A percentile compares a stretch with the other conserved stretches of the same genome.
Conservation (phyloP, 257 asterid genomes). For the Solanum bukasovii region DNA sequence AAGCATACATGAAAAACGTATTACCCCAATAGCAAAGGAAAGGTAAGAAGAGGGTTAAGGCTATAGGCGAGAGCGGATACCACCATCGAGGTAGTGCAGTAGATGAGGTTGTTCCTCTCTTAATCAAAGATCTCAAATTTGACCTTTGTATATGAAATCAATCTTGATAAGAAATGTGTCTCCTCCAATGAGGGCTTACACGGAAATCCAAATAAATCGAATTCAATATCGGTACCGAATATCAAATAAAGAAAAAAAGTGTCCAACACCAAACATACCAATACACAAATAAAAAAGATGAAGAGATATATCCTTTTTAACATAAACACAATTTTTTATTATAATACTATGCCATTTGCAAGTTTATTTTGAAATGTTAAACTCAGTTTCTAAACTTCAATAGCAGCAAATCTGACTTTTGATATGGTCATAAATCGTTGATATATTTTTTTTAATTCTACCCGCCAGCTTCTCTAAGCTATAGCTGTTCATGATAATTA, state of each 20-base stretch:
- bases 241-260: too few species aligned
- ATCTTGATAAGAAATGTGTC: too few species aligned
- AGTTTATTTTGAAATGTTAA: not conserved
- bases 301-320: not conserved
- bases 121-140: too few species aligned
- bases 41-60: not conserved
- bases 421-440: not conserved
- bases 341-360: not conserved
- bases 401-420: not conserved
- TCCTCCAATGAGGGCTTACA: too few species aligned
- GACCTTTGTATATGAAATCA: not conserved
- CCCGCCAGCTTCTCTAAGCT: not conserved
- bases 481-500: not conserved
- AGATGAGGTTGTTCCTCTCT: not conserved
- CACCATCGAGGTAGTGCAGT: not conserved
- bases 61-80: not conserved
- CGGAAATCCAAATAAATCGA: not conserved
- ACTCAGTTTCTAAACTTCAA: not conserved
- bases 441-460: not conserved
- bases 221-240: accelerated
- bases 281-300: not conserved
- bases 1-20: not conserved
- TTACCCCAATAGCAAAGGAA: not conserved
- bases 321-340: not conserved
- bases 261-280: too few species aligned